Percentiles rank a stretch among this genome's conserved stretches.
phyloP scores from a whole-genome alignment of 148 eudicot species.

The Persicaria tinctoria region DNA sequence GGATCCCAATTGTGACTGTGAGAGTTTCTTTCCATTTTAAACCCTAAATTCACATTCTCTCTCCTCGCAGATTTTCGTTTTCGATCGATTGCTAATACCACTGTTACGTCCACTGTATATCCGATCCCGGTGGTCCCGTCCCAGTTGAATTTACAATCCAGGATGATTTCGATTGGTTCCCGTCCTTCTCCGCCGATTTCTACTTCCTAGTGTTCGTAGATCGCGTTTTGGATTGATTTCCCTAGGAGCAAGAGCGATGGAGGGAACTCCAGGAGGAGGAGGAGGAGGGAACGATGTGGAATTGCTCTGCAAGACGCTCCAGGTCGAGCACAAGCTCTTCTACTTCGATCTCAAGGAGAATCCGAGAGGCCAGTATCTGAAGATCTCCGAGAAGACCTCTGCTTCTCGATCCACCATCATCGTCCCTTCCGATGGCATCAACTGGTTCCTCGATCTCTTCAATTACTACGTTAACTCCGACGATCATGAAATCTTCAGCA shows the following conservation, averaged over 20 bases:
- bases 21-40: not conserved
- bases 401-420: conserved; percentile 87
- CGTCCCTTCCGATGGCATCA: conserved; percentile 74
- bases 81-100: not conserved
- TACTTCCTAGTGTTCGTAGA: not conserved
- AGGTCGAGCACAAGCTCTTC: conserved; percentile 93
- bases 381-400: conserved; percentile 94
- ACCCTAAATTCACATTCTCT: conserved; percentile 5
- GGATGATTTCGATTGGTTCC: not conserved
- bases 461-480: conserved; percentile 85
- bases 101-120: not conserved
- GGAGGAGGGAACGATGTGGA: conserved; percentile 66
- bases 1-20: not conserved
- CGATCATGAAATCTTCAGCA: conserved; percentile 70
- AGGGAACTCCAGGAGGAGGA: conserved; percentile 43
- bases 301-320: conserved; percentile 79
- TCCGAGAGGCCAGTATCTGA: conserved; percentile 84
- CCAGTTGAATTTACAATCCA: not conserved
- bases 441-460: conserved; percentile 88
- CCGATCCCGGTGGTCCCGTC: conserved; percentile 2
- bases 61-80: not conserved
- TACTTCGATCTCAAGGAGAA: conserved; percentile 98
- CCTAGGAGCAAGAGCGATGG: conserved; percentile 26
- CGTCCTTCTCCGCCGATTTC: not conserved
- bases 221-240: not conserved